phyloP scores from a whole-genome alignment of 129 eudicot genomes.

The Gnaphalium uliginosum region DNA sequence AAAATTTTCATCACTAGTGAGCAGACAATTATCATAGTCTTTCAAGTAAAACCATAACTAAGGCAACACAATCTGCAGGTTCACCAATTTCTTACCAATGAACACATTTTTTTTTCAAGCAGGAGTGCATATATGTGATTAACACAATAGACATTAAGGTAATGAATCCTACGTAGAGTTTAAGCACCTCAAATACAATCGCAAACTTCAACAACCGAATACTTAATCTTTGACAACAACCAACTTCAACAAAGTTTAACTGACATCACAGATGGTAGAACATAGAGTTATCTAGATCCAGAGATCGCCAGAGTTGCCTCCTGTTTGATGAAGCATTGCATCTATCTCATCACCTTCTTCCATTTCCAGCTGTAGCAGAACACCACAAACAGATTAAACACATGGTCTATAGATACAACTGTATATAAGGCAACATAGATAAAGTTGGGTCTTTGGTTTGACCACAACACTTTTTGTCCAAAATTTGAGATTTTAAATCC shows the following conservation, averaged over 20 bases:
- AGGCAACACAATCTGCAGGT: not conserved
- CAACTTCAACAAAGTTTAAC: conserved; percentile 13
- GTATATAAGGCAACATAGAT: not conserved
- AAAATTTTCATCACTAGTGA: not conserved
- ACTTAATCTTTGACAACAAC: conserved; percentile 5
- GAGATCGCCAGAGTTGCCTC: conserved; percentile 1
- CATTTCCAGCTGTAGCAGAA: conserved; percentile 67
- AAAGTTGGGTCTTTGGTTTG: not conserved
- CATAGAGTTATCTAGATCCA: not conserved
- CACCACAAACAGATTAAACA: not conserved
- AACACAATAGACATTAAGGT: conserved; percentile 12
- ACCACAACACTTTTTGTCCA: not conserved
- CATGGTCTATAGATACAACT: not conserved
- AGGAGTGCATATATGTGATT: conserved; percentile 18
- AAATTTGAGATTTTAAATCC: not conserved
- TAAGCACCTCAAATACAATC: conserved; percentile 16
- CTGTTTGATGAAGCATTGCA: conserved; percentile 68
- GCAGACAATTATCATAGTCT: conserved; percentile 2
- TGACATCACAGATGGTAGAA: not conserved
- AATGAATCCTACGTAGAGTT: conserved; percentile 8
- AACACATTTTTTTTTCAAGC: conserved; percentile 5
- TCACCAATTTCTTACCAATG: not conserved
- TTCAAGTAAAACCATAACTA: not conserved
- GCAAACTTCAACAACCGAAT: not conserved
- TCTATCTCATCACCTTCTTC: conserved; percentile 87